Percentiles rank a stretch among this genome's conserved stretches.
These are phyloP conservation scores for Calonectria pseudoreteaudii DNA, from an alignment of 2,329 filamentous ascomycete species.

Conservation along the genomic window DNA sequence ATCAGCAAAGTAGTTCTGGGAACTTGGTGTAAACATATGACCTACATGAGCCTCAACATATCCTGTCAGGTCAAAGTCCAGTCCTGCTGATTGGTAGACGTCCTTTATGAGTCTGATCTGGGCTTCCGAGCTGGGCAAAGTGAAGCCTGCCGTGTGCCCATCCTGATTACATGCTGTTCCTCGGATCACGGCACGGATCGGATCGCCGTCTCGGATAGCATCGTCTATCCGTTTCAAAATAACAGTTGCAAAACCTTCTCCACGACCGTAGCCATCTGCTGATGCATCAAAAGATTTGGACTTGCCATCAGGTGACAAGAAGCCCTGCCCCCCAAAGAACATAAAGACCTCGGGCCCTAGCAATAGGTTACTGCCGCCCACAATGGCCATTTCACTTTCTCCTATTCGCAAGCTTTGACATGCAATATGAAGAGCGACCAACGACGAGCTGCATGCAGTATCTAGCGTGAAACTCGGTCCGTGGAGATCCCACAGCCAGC, in stretches of 20 bases:
- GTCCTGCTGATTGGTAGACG: slow-evolving; percentile 40
- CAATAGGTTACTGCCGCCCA: slow-evolving; percentile 37
- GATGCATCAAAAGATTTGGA: slow-evolving; percentile 51
- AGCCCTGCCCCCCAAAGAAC: slow-evolving; percentile 31
- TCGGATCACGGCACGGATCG: too few relatives aligned
- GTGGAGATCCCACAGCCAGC: slow-evolving; percentile 13
- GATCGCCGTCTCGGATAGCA: slow-evolving; percentile 55
- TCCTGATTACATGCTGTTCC: slow-evolving; percentile 53
- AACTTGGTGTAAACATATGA: slow-evolving; percentile 31
- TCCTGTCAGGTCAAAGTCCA: slow-evolving; percentile 31
- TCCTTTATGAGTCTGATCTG: slow-evolving; percentile 48
- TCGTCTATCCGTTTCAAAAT: slow-evolving; percentile 56
- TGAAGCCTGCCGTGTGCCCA: slow-evolving; percentile 53
- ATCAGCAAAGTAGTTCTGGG: slow-evolving; percentile 12
- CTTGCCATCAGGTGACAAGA: slow-evolving; percentile 41
- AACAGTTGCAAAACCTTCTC: slow-evolving; percentile 51
- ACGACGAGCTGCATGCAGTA: slow-evolving; percentile 3
- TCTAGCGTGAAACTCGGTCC: slow-evolving; percentile 4
- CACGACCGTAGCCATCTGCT: slow-evolving; percentile 56
- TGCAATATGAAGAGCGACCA: slow-evolving; percentile 23
- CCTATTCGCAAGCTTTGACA: slow-evolving; percentile 26
- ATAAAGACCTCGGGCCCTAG: slow-evolving; percentile 36
- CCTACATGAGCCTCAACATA: slow-evolving; percentile 39
- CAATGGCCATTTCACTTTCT: slow-evolving; percentile 35
- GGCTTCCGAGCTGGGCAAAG: slow-evolving; percentile 47